Evolutionary conservation across 208 protist species (phyloP), one percentile per base, ranked within the genome.

Genomic region (Entamoeba nuttalli): DNA sequence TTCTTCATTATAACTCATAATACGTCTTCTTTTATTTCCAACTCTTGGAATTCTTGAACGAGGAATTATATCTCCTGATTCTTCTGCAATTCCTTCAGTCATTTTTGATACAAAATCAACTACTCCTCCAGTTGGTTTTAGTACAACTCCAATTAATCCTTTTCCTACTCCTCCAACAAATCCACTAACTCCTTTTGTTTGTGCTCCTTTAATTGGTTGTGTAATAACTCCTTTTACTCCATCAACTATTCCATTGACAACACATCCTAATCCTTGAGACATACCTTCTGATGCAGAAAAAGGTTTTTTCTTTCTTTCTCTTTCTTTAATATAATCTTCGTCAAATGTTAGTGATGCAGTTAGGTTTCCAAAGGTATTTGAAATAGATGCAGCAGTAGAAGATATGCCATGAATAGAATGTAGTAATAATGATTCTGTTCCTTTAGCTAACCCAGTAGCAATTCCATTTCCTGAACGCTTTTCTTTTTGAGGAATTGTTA

Each of bases 81-180:
- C 62, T 21, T 84, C 62, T 11, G 30, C 62, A 21, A 95, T 52
- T 5, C 94, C 94, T 14, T 95, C 48, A 9, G 50, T 93, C 48
- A 95, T 50, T 44, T 95, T 95, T 55, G 94, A 21, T 25, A n/a
- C 25, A 50, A 95, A 95, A 55, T 95, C 94, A 55, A 93, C 50
- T 52, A 95, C 35, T 11, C 94, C 94, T 51, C 69, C 94, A 95
- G 50, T 50, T n/a, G 94, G 94, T n/a, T 95, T 95, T n/a, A 93
- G 0, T 19, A 95, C 94, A 14, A 52, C 41, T 0, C 94, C 94
- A 52, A 95, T 19, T 35, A 95, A 15, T 55, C 94, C 94, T n/a
- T 95, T 95, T 51, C 94, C 94, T 2, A 53, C 19, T 51, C 94
- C 95, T 9, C 94, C 35, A 48, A 95, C 25, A 94, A 95, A 95